A percentile compares a stretch with the other conserved stretches of the same genome.
Evolutionary conservation across 2,329 filamentous ascomycete genomes (phyloP).

Genomic region (Scedosporium aurantiacum): DNA sequence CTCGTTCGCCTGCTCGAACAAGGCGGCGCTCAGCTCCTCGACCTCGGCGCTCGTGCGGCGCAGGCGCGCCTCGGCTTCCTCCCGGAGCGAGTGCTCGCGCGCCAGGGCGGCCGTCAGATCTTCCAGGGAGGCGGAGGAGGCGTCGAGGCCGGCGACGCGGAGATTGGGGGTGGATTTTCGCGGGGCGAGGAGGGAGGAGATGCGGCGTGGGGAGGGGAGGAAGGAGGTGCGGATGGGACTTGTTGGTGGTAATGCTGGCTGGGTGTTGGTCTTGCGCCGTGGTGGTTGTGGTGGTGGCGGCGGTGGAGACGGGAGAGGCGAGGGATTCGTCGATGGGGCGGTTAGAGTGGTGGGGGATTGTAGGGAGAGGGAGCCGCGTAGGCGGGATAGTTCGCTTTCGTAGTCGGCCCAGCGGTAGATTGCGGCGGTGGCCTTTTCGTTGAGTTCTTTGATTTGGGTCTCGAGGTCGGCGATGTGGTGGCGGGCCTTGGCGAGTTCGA

Average conservation of each 20-base stretch:
- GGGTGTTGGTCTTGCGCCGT: constrained; percentile 14
- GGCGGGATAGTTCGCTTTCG: constrained; percentile 60
- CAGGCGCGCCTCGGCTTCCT: constrained; percentile 57
- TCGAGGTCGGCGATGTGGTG: constrained; percentile 58
- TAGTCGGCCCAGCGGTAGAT: constrained; percentile 64
- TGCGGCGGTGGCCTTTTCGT: constrained; percentile 56
- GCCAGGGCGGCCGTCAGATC: constrained; percentile 54
- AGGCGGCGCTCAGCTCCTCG: constrained; percentile 62
- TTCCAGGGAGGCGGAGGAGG: constrained; percentile 19
- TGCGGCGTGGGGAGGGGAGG: constrained; percentile 21
- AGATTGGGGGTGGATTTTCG: constrained; percentile 35
- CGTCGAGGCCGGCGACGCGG: constrained; percentile 8
- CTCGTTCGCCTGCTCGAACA: constrained; percentile 78
- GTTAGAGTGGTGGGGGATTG: constrained; percentile 10
- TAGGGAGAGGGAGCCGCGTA: constrained; percentile 31
- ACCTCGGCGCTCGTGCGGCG: constrained; percentile 59
- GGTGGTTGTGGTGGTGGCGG: constrained; percentile 7
- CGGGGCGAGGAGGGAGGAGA: constrained; percentile 32
- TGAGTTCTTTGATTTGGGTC: constrained; percentile 57
- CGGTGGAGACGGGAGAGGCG: constrained; percentile 9
- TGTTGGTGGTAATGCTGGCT: constrained; percentile 15
- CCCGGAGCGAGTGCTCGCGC: constrained; percentile 55
- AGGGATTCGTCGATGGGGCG: constrained; percentile 13
- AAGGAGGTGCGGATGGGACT: constrained; percentile 15
- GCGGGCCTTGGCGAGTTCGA: constrained; percentile 42